Evolutionary conservation across 2,329 filamentous ascomycete genomes (phyloP).

Genomic region (Colletotrichum horii): DNA sequence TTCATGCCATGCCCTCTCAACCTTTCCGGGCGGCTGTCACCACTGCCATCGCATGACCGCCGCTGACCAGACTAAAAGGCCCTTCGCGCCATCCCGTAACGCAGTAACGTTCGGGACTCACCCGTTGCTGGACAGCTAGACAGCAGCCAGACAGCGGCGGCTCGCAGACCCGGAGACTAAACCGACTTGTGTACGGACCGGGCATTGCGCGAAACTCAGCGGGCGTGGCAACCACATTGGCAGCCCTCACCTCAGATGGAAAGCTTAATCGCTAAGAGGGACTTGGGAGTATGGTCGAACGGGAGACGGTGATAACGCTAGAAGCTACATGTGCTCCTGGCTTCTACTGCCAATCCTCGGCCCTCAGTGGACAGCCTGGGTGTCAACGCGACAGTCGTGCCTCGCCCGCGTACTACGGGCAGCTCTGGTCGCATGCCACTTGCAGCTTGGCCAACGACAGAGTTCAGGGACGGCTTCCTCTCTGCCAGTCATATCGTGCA

Average conservation of each 20-base stretch:
- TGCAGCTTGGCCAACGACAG: not conserved
- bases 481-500: conserved; percentile 11
- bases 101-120: not conserved
- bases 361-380: not conserved
- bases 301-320: not conserved
- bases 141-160: not conserved
- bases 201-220: conserved; percentile 15
- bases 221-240: conserved; percentile 5
- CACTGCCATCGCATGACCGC: not conserved
- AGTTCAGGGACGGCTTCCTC: not conserved
- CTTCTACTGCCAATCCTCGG: not conserved
- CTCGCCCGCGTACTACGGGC: not conserved
- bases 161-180: conserved; percentile 8
- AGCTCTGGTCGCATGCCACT: not conserved
- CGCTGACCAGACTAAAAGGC: not conserved
- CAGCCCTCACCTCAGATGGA: conserved; percentile 2
- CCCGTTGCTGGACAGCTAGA: not conserved
- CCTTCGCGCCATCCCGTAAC: not conserved
- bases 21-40: not conserved
- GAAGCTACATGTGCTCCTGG: not conserved
- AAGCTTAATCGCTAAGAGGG: conserved; percentile 6
- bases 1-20: not conserved
- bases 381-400: not conserved
- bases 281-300: not conserved
- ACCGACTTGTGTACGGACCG: conserved; percentile 4